Base-by-base conservation (phyloP, 768 basidiomycete genomes). In the Suillus tomentosus region DNA sequence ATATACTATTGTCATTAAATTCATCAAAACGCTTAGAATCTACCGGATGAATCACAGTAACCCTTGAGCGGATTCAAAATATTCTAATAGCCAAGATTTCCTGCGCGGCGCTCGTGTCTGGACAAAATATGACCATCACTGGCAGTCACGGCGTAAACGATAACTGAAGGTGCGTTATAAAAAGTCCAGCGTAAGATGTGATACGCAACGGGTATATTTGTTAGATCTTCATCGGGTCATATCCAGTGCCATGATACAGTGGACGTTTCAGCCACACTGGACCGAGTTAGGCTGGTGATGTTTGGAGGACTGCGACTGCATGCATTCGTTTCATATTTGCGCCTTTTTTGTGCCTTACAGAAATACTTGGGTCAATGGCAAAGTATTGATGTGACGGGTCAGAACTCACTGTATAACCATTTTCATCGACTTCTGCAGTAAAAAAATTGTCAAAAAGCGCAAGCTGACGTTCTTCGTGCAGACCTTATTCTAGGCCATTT, bases 391-490 rank as follows among this genome's bases (percentile, higher is more conserved):
- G 27, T 34, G 22, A 22, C n/a, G 13, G 27, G 13, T n/a, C n/a
- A 47, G 54, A 13, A 75, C 74, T 74, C 34, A 75, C 74, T 65
- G 61, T 65, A 10, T 62, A 55, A 40, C 72, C 71, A 1, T 59
- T 62, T 10, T 70, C 70, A 65, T 76, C 77, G 65, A 77, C 72
- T 64, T 87, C 83, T 67, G 80, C 74, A 27, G 76, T 76, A 61
- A 87, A 73, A 73, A 87, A 85, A 45, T 78, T 78, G 71, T 89
- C 85, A 74, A 89, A 86, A 34, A 86, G 64, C 0, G 86, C 87
- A 66, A 80, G 81, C 53, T 76, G 73, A 37, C 85, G 81, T 72
- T 87, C 86, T 67, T 84, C 83, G 61, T 72, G 77, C 65, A 79
- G 74, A 67, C 82, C 82, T 68, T 77, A 66, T 64, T 72, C 68